Conservation (phyloP, 305 asterid species). For the Solanum hybrid region DNA sequence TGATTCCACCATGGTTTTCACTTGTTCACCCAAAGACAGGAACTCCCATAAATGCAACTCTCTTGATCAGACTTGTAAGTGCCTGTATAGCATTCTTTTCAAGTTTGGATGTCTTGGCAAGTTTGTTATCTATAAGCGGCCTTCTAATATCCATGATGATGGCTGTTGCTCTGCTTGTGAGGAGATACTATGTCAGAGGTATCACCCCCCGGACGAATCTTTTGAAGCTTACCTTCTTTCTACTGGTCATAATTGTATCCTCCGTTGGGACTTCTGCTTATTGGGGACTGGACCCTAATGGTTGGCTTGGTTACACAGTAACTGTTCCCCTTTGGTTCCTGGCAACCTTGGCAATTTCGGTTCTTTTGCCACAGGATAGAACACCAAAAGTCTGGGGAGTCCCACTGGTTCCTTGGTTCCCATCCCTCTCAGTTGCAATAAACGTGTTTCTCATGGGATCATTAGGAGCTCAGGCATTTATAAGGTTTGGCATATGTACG, state of each 20-base stretch:
- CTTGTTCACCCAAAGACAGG: conserved; percentile 35
- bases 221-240: conserved; percentile 30
- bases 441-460: conserved; percentile 82
- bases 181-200: conserved; percentile 46
- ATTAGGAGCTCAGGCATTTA: conserved; percentile 49
- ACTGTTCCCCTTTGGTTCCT: conserved; percentile 55
- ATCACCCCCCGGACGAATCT: conserved; percentile 25
- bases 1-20: conserved; percentile 54
- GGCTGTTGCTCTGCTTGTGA: conserved; percentile 38
- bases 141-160: conserved; percentile 42
- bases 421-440: conserved; percentile 59
- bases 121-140: conserved; percentile 39
- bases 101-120: conserved; percentile 25
- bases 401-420: conserved; percentile 84
- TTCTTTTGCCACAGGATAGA: conserved; percentile 48
- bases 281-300: conserved; percentile 47
- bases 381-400: conserved; percentile 69
- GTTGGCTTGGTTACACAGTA: conserved; percentile 54
- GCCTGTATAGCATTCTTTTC: conserved; percentile 47
- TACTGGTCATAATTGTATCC: conserved; percentile 32
- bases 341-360: conserved; percentile 43
- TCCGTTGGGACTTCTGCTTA: conserved; percentile 38
- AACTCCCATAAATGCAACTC: conserved; percentile 44
- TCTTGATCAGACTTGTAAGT: conserved; percentile 20
- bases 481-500: conserved; percentile 57